phyloP scores from a whole-genome alignment of 1,284 basidiomycete genomes.

The Amylostereum areolatum region DNA sequence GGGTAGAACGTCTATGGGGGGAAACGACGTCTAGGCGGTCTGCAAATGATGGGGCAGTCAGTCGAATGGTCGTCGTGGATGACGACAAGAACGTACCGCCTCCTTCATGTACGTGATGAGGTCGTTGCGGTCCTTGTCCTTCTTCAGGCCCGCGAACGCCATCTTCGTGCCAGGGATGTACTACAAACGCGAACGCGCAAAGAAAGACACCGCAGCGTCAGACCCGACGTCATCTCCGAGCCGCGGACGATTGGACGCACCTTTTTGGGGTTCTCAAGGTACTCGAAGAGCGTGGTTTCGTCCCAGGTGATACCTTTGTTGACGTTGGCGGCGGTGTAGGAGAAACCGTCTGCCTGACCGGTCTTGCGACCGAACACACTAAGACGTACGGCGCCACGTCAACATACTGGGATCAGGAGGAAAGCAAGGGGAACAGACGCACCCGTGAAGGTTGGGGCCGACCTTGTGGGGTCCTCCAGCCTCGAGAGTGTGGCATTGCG shows the following conservation, averaged over 20 bases:
- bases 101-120: conserved; percentile 78
- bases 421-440: conserved; percentile 24
- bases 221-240: background rate
- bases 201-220: conserved; percentile 7
- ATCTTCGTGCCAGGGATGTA: conserved; percentile 97
- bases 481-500: conserved; percentile 93
- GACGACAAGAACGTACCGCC: conserved; percentile 34
- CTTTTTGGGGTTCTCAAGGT: conserved; percentile 97
- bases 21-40: too few species aligned
- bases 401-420: conserved; percentile 6
- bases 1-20: background rate
- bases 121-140: conserved; percentile 93
- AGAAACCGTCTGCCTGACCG: conserved; percentile 83
- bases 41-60: too few species aligned
- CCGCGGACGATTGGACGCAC: conserved; percentile 29
- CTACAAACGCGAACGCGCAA: conserved; percentile 29
- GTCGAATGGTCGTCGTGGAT: too few species aligned
- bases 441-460: conserved; percentile 94
- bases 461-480: conserved; percentile 84
- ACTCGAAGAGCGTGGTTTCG: conserved; percentile 87
- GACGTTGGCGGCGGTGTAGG: conserved; percentile 94
- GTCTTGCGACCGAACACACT: conserved; percentile 85
- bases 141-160: conserved; percentile 97
- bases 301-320: conserved; percentile 91
- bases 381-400: conserved; percentile 3